Base-by-base conservation (phyloP, 2,329 filamentous ascomycete species). In the Taxawa tesnikishii region DNA sequence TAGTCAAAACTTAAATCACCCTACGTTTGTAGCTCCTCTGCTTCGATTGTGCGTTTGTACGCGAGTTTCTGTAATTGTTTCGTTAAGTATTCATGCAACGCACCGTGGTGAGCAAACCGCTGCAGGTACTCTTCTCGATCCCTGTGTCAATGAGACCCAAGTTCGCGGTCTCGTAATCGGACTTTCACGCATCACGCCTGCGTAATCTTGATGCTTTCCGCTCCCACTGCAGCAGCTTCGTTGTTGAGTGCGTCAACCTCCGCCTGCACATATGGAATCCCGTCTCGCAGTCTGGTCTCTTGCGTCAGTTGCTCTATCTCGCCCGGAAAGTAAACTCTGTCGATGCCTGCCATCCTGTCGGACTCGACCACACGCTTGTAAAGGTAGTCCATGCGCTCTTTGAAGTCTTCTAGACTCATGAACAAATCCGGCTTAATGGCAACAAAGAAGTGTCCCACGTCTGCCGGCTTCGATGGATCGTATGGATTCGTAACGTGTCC, bases 401-500 rank as follows among this genome's bases (percentile, higher is more conserved):
- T 44, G 39, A 55, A 55, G 3, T 54, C 50, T 4, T 48, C 44
- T 24, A 49, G 29, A 6, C 40, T 37, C 41, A 56, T 48, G 42
- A 56, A 56, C 9, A 56, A 39, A 30, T 57, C 53, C 7, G 52
- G 50, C 39, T 54, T 53, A 37, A 56, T 48, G 1, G 48, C 51
- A 6, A 56, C 41, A 5, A 57, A 36, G 33, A 54, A 55, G 34
- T 56, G 53, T 2, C 52, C 52, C 2, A 56, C 53, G 28, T 54
- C 48, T 12, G 52, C 49, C 9, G 77, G 59, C 31, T 65, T 63
- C 17, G 85, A 80, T 3, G 48, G 47, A 37, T 55, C 50, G 50
- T 90, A 90, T 0, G 83, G 83, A 12, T 72, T 72, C 0, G 75
- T 80, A 12, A 90, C 83, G 46, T 80, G 65, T 0, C 82, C 82